phyloP scores from a whole-genome alignment of 768 basidiomycete genomes.

The Gloeophyllum trabeum region DNA sequence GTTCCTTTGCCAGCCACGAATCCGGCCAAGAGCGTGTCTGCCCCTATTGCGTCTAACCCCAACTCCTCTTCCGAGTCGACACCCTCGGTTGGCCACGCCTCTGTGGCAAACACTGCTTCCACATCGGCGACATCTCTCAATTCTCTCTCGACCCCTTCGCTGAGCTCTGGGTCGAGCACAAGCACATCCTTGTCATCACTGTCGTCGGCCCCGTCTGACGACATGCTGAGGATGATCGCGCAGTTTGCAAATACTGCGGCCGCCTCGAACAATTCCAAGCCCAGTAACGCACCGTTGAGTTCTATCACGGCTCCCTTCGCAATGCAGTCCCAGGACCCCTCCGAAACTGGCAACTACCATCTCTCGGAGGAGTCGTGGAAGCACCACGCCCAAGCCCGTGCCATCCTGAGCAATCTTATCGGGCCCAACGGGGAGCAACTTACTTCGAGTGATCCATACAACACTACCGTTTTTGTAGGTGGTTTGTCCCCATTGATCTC shows the following conservation, averaged over 20 bases:
- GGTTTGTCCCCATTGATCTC: conserved; percentile 81
- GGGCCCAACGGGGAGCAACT: conserved; percentile 82
- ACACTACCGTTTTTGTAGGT: conserved; percentile 93
- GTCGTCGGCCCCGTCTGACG: conserved; percentile 38
- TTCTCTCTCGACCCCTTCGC: conserved; percentile 21
- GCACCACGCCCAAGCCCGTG: conserved; percentile 74
- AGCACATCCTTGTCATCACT: conserved; percentile 40
- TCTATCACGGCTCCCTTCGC: not conserved
- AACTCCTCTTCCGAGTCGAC: conserved; percentile 4
- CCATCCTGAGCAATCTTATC: conserved; percentile 73
- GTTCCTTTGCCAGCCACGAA: conserved; percentile 33
- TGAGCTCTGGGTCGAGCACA: conserved; percentile 25
- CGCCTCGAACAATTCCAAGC: conserved; percentile 8
- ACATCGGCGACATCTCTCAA: conserved; percentile 15
- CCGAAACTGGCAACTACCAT: conserved; percentile 38
- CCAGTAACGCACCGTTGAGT: conserved; percentile 27
- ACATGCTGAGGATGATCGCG: conserved; percentile 34
- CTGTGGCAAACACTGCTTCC: conserved; percentile 9
- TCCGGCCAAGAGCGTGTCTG: conserved; percentile 56
- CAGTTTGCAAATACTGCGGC: conserved; percentile 24
- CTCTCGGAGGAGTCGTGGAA: conserved; percentile 74
- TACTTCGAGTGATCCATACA: conserved; percentile 88
- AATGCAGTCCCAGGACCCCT: conserved; percentile 26
- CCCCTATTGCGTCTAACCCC: conserved; percentile 43
- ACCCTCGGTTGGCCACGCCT: not conserved